Evolutionary conservation across 2,329 filamentous ascomycete species (phyloP).

Genomic region (Cordyceps farinosa): DNA sequence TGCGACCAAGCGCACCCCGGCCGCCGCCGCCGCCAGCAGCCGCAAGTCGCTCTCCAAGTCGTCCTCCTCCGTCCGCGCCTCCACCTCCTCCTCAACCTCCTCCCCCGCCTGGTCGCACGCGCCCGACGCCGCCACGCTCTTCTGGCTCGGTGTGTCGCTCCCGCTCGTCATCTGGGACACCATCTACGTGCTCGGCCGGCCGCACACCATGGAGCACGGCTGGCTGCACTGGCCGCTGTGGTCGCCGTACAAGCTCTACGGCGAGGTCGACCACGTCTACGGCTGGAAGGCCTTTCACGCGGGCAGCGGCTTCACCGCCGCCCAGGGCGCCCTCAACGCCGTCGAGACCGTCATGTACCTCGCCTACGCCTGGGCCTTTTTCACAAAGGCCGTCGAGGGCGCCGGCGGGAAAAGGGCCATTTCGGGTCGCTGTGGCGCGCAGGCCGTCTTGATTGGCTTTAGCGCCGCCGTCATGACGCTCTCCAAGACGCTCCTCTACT

Average conservation of each 20-base stretch:
- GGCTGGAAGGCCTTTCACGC: slow-evolving; percentile 68
- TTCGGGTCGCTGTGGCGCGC: slow-evolving; percentile 40
- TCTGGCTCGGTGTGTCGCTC: slow-evolving; percentile 72
- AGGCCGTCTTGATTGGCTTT: slow-evolving; percentile 48
- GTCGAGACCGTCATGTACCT: slow-evolving; percentile 64
- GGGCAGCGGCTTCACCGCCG: slow-evolving; percentile 70
- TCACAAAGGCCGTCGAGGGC: slow-evolving; percentile 24
- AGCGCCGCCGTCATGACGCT: slow-evolving; percentile 57
- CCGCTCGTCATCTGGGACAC: slow-evolving; percentile 81
- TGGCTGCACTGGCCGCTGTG: slow-evolving; percentile 68
- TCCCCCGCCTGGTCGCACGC: slow-evolving; percentile 40
- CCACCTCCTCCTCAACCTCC: slow-evolving; percentile 1
- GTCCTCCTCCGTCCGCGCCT: background rate
- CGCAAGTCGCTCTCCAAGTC: slow-evolving; percentile 15
- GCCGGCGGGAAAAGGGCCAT: slow-evolving; percentile 31
- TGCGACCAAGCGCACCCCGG: slow-evolving; percentile 38
- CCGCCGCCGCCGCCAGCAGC: slow-evolving; percentile 31
- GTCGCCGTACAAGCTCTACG: slow-evolving; percentile 77
- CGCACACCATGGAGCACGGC: slow-evolving; percentile 78
- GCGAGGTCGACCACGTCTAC: slow-evolving; percentile 75
- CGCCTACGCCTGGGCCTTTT: slow-evolving; percentile 48
- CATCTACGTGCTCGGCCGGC: slow-evolving; percentile 73
- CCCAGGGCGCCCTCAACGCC: slow-evolving; percentile 67
- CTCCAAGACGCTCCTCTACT: slow-evolving; percentile 60
- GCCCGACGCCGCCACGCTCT: slow-evolving; percentile 46